These are phyloP conservation scores for Gossypium mustelinum DNA, from an alignment of 345 rosid species.

Conservation along the genomic window DNA sequence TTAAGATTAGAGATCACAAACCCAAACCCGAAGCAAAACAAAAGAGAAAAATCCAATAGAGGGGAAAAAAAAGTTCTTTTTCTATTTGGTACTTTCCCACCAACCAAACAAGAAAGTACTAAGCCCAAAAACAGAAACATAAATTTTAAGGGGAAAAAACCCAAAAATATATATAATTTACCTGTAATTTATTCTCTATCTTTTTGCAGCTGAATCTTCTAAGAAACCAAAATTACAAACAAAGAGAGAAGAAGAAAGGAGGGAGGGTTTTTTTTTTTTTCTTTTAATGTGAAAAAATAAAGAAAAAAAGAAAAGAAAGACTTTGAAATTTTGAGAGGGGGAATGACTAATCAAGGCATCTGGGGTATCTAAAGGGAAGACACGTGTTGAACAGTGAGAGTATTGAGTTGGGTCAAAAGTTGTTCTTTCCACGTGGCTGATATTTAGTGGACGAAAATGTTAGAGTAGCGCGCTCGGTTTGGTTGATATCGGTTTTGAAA, in stretches of 20 bases:
- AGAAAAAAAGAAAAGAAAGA: background rate
- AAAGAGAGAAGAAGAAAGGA: background rate
- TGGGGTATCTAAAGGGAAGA: background rate
- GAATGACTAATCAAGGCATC: background rate
- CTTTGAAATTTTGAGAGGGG: background rate
- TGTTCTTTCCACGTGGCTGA: background rate
- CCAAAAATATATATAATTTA: background rate
- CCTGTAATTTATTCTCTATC: background rate
- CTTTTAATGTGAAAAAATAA: background rate
- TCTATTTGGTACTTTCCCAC: background rate
- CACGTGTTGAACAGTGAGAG: background rate
- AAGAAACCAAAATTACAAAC: background rate
- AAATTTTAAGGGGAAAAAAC: background rate
- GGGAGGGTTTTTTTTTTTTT: background rate
- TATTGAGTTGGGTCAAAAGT: background rate
- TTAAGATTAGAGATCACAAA: background rate
- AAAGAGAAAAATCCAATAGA: background rate
- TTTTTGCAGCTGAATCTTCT: background rate
- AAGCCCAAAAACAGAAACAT: background rate
- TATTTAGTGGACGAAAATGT: background rate
- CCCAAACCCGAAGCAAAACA: background rate
- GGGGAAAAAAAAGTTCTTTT: background rate
- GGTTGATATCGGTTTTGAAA: too few relatives aligned
- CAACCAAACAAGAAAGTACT: background rate
- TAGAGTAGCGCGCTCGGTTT: background rate